These are phyloP conservation scores for Dendrothele bispora DNA, from an alignment of 768 basidiomycete genomes.

Conservation along the genomic window DNA sequence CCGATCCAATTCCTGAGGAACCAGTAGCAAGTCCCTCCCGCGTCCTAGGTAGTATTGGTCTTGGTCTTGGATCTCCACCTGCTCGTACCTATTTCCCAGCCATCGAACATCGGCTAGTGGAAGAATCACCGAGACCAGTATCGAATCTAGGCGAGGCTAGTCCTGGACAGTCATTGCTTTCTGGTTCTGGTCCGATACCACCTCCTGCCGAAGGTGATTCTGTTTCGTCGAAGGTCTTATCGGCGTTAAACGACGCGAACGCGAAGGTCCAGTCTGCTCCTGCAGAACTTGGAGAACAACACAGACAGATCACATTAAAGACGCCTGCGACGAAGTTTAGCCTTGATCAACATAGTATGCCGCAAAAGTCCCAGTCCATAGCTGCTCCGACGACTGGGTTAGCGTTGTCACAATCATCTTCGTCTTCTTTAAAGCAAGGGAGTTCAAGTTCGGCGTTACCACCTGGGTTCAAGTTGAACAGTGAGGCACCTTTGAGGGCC, in stretches of 20 bases:
- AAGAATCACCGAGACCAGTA: constrained; percentile 41
- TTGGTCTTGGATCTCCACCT: neutral
- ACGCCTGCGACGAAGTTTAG: constrained; percentile 28
- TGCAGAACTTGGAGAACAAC: constrained; percentile 42
- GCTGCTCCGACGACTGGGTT: too few species aligned
- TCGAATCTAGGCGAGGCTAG: too few species aligned
- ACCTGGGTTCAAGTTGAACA: constrained; percentile 31
- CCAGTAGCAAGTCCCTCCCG: constrained; percentile 9
- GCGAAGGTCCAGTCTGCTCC: constrained; percentile 45
- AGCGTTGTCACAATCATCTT: too few species aligned
- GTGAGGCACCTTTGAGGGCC: constrained; percentile 25
- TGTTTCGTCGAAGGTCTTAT: too few species aligned
- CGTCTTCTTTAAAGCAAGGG: too few species aligned
- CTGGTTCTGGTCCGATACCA: neutral
- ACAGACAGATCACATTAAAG: constrained; percentile 28
- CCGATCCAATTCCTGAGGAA: constrained; percentile 15
- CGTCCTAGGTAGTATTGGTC: neutral
- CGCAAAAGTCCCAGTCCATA: neutral
- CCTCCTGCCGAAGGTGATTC: too few species aligned
- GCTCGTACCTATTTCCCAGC: constrained; percentile 32
- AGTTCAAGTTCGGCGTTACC: too few species aligned
- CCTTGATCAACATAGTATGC: constrained; percentile 22
- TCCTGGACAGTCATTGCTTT: constrained; percentile 3
- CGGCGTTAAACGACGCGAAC: too few species aligned
- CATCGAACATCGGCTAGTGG: constrained; percentile 36